Evolutionary conservation across 2,329 filamentous ascomycete species (phyloP), one percentile per base, ranked within the genome.

Genomic region (Scolecobasidium constrictum): DNA sequence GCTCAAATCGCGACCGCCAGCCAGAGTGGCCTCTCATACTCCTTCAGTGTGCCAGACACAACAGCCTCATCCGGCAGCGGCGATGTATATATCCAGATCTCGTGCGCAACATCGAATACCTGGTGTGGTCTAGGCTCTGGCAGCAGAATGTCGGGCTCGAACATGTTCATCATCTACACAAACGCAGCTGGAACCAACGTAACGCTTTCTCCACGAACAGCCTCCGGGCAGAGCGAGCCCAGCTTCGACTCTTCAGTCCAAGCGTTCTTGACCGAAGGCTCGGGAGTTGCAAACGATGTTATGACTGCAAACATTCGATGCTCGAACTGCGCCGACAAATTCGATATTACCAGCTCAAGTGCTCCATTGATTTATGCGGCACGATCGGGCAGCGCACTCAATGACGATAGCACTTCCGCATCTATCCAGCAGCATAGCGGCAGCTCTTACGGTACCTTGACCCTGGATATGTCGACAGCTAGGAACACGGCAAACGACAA

Each of bases 111-210:
- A 33, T 62, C 54, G 4, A 67, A 73, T 52, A 56, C 67, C 56
- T 79, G 71, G 69, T 64, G 75, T 23, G 70, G 65, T 3, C 55
- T 78, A 3, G 75, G 73, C 5, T 72, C 77, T 53, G 75, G 75
- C 19, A 59, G 50, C 2, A 48, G 54, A 16, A 79, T 78, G 75
- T 49, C 55, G 13, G 68, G 67, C 17, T 56, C 75, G 4, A 75
- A 76, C 53, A 77, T 79, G 37, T 77, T 78, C 52, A 59, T 78
- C 35, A 61, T 77, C 4, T 78, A 78, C 50, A 65, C 70, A n/a
- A 64, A 67, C 19, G 58, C 65, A 31, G 57, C 58, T 28, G 68
- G 71, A 19, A 65, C 57, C 35, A 77, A 76, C 48, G 70, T 78
- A 12, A 79, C 75, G 1, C 49, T 79, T 6, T 77, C 74, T 3